phyloP scores from a whole-genome alignment of 805 yeast genomes.

The Jamesozyma hellenica region DNA sequence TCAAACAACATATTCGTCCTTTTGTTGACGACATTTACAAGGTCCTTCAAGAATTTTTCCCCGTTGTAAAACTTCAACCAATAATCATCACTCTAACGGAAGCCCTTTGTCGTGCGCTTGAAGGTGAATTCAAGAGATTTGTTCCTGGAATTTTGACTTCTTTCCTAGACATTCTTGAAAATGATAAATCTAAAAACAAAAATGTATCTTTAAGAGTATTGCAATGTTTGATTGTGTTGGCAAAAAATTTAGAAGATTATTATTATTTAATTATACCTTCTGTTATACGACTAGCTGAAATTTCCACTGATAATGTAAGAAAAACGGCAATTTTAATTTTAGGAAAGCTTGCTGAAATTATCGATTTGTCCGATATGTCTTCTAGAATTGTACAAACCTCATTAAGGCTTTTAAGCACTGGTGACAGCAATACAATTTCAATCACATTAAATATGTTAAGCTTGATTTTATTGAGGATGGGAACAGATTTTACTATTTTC shows the following conservation, averaged over 20 bases:
- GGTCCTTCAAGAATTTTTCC: conserved; percentile 61
- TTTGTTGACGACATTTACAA: conserved; percentile 62
- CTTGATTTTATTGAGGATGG: conserved; percentile 61
- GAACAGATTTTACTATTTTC: conserved; percentile 70
- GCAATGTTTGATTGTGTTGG: conserved; percentile 75
- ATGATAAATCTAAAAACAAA: conserved; percentile 48
- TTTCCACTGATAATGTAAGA: conserved; percentile 44
- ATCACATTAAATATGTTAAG: conserved; percentile 69
- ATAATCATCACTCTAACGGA: conserved; percentile 71
- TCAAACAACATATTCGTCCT: conserved; percentile 81
- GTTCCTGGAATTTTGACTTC: conserved; percentile 65
- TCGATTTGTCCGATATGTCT: conserved; percentile 70
- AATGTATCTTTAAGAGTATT: conserved; percentile 59
- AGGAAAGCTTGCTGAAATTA: conserved; percentile 61
- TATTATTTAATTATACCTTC: conserved; percentile 75
- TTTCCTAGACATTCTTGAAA: conserved; percentile 61
- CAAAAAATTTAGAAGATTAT: conserved; percentile 75
- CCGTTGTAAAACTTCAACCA: conserved; percentile 48
- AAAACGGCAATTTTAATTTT: conserved; percentile 68
- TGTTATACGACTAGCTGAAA: conserved; percentile 66
- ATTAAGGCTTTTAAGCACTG: conserved; percentile 45
- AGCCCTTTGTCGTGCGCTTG: conserved; percentile 70
- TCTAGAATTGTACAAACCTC: conserved; percentile 80
- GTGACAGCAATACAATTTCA: conserved; percentile 45
- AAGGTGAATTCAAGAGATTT: conserved; percentile 81